Conservation (phyloP, 768 basidiomycete species). For the Amanita inopinata region DNA sequence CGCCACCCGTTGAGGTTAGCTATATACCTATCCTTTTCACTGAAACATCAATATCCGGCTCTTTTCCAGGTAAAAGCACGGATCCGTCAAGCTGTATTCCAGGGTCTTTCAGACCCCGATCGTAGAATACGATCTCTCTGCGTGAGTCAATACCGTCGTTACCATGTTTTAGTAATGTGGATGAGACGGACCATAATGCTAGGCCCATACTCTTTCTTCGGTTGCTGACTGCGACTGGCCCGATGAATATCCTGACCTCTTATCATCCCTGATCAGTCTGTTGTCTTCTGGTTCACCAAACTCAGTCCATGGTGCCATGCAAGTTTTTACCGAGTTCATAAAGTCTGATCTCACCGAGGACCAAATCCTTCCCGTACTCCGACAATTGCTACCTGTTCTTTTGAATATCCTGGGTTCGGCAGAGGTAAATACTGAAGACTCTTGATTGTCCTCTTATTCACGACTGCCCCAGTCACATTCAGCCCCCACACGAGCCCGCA, state of each 20-base stretch:
- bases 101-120: constrained; percentile 74
- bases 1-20: constrained; percentile 61
- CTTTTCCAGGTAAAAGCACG: constrained; percentile 58
- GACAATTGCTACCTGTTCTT: constrained; percentile 79
- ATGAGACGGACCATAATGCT: constrained; percentile 1
- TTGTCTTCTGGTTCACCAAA: constrained; percentile 64
- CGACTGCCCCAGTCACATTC: constrained; percentile 46
- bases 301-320: constrained; percentile 92
- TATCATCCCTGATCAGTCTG: constrained; percentile 63
- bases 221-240: constrained; percentile 95
- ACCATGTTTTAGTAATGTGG: not conserved
- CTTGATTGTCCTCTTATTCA: not conserved
- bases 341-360: constrained; percentile 90
- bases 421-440: constrained; percentile 52
- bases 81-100: constrained; percentile 70
- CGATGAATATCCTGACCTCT: constrained; percentile 89
- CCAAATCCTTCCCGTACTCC: constrained; percentile 87
- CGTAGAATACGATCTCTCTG: constrained; percentile 82
- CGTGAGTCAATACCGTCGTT: no score
- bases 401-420: constrained; percentile 68
- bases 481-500: constrained; percentile 73
- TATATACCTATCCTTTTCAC: not conserved
- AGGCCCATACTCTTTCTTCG: constrained; percentile 84
- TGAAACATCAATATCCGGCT: constrained; percentile 9
- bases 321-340: constrained; percentile 91